phyloP scores from a whole-genome alignment of 257 asterid genomes.

The Solanum lycopersicoides region DNA sequence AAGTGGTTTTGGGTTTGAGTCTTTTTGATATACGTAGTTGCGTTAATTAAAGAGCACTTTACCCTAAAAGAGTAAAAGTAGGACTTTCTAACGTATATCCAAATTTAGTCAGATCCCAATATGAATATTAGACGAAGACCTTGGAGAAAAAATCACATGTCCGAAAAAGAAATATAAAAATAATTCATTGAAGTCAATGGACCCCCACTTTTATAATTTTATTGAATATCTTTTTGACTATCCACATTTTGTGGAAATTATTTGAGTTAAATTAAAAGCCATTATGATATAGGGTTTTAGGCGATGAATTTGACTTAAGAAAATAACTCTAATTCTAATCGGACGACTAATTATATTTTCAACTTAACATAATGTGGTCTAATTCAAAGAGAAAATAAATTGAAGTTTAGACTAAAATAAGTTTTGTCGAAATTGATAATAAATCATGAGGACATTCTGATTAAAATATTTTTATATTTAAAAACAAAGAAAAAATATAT shows the following conservation, averaged over 20 bases:
- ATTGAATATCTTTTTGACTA: neutral
- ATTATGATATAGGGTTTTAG: neutral
- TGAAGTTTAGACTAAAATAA: neutral
- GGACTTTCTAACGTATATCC: accelerated
- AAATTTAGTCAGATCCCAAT: accelerated
- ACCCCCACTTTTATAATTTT: neutral
- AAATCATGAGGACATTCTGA: neutral
- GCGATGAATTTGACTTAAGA: neutral
- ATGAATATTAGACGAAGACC: no score
- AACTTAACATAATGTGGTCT: neutral
- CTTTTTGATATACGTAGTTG: no score
- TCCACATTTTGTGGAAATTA: neutral
- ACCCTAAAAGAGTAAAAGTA: no score
- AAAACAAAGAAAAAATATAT: neutral
- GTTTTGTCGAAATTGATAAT: no score
- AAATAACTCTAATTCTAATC: neutral
- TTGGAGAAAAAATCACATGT: no score
- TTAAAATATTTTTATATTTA: neutral
- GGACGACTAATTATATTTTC: neutral
- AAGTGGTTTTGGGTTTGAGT: neutral
- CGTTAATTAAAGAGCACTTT: no score
- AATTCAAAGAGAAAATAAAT: neutral
- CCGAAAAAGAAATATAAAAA: neutral
- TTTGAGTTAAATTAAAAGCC: neutral
- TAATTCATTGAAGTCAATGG: neutral